Evolutionary conservation across 805 yeast species (phyloP), one percentile per base, ranked within the genome.

Genomic region (Metschnikowia koreensis): DNA sequence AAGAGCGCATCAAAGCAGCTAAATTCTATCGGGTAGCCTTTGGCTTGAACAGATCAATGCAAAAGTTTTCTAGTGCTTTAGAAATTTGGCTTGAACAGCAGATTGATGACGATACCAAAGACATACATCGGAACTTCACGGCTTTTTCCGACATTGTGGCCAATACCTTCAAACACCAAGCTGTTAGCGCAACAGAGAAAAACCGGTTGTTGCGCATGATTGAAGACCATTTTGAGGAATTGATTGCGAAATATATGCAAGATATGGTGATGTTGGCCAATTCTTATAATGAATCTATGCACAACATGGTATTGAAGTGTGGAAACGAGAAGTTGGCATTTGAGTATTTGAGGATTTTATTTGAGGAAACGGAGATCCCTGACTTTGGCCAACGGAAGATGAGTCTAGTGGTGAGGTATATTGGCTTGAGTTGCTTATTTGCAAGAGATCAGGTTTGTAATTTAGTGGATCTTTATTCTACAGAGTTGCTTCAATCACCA

Each of bases 21-120:
- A 76, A 78, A 12, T 87, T 81, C 61, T 76, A 74, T 60, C 74
- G 79, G 38, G 90, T 86, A 0, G 70, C 90, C 43, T 74, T 83
- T 51, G 72, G 77, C 45, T 58, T 88, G 3, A 87, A 84, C 61
- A 67, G 79, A 39, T 66, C 79, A 1, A 85, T 84, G 53, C 76
- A 79, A 16, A 76, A 71, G 46, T 80, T 73, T 53, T 67, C 81
- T 2, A 77, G 83, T 51, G 77, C 85, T 0, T 65, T 87, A 39
- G 77, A 79, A 46, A 69, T 82, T 1, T 81, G 89, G 84, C 53
- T 82, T 26, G 56, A 59, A 43, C 59, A 59, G 42, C 56, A 56
- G 57, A 46, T 57, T 47, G 40, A 52, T 43, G 50, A 51, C 28
- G 54, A 56, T 29, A 26, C 47, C 9, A 48, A 16, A 26, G 55